Evolutionary conservation across 352 stramenopile genomes (phyloP), one percentile per base, ranked within the genome.

Genomic region (Thraustochytrium striatum): DNA sequence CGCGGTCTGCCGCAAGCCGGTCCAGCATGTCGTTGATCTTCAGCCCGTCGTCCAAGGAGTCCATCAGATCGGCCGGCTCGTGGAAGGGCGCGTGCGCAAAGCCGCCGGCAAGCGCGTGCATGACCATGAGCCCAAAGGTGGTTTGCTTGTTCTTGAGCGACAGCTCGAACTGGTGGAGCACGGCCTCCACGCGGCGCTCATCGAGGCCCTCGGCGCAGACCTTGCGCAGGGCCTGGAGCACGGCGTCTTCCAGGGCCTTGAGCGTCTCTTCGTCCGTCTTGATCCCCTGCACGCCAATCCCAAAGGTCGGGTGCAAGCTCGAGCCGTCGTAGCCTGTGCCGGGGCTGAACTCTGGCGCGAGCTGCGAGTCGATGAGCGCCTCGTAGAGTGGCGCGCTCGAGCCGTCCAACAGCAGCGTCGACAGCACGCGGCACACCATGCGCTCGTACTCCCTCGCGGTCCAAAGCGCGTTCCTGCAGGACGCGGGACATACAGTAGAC

Each of bases 121-220:
- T 75, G 44, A 75, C 25, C 44, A 61, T 61, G 28, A 75, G 44
- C 1, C 65, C 65, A 75, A 75, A 75, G 50, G 41, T 75, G 1
- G 52, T 75, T 9, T 38, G 65, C 25, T 30, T 30, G 41, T 75
- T 39, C 41, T 75, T 75, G 41, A 75, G 43, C 28, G 65, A 30
- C 2, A 75, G 65, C 65, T 75, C 65, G 25, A 38, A 43, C 65
- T 75, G 65, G 65, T 75, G 65, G 21, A 55, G 65, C n/a, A 75
- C 52, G 35, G 65, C 65, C 52, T 75, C 44, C 19, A 75, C 65
- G 25, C 65, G 43, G 3, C 65, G 44, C 65, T 30, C 25, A 7
- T 75, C 65, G 11, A 75, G 68, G 21, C 65, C 65, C 35, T 75
- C 65, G 33, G 9, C 16, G 9, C 33, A 39, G 19, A 75, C 65